Evolutionary conservation across 257 asterid genomes (phyloP).

Genomic region (Cynanchum wilfordii): DNA sequence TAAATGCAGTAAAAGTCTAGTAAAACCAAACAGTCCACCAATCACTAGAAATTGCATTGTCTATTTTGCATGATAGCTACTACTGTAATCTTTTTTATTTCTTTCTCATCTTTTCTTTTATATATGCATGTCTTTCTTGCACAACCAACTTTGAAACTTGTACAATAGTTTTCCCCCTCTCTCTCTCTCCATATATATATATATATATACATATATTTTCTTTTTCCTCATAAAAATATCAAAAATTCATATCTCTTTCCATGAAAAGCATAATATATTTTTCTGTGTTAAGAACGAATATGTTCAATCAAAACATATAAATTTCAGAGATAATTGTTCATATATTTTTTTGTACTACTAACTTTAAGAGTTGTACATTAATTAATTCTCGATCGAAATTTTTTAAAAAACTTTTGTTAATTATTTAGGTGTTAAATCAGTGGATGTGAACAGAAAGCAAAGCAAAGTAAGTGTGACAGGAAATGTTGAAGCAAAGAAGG

Average conservation of each 20-base stretch:
- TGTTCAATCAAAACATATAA: no score
- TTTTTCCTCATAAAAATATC: no score
- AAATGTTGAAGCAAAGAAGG: conserved; percentile 49
- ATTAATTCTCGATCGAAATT: no score
- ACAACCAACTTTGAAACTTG: not conserved
- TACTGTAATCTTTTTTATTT: not conserved
- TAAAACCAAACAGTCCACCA: not conserved
- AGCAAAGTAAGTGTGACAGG: conserved; percentile 62
- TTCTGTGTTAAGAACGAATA: no score
- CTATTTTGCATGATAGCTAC: not conserved
- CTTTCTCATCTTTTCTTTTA: not conserved
- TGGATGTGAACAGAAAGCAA: conserved; percentile 53
- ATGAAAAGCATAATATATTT: no score
- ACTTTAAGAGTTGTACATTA: no score
- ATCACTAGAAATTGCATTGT: not conserved
- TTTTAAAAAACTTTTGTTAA: not conserved
- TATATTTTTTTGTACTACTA: no score
- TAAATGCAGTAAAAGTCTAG: not conserved
- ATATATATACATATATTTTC: no score
- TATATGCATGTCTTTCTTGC: not conserved
- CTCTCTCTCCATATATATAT: not conserved
- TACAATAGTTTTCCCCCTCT: not conserved
- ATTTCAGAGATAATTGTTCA: no score
- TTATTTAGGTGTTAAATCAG: conserved; percentile 51
- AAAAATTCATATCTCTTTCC: no score